These are phyloP conservation scores for Arachis stenosperma DNA, from an alignment of 306 rosid species.

Conservation along the genomic window DNA sequence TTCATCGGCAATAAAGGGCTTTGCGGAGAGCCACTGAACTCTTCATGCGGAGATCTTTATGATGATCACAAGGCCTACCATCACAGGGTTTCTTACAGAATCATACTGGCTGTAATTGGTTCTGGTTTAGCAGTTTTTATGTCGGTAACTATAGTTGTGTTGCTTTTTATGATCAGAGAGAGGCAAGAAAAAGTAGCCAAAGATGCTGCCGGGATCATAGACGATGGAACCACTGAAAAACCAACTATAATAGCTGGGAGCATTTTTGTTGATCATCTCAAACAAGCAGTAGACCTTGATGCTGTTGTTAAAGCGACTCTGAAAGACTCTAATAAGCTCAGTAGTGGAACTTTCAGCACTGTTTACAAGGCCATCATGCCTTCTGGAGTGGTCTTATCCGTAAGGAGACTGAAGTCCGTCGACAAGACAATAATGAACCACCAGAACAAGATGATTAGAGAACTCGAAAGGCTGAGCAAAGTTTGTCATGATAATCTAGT, in stretches of 20 bases:
- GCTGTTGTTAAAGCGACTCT: conserved; percentile 85
- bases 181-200: conserved; percentile 86
- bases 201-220: conserved; percentile 65
- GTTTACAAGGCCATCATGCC: conserved; percentile 97
- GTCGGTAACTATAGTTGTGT: conserved; percentile 82
- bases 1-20: conserved; percentile 82
- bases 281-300: conserved; percentile 91
- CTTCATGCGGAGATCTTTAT: conserved; percentile 60
- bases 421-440: conserved; percentile 95
- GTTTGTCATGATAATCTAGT: conserved; percentile 85
- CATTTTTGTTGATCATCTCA: conserved; percentile 82
- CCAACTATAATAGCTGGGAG: conserved; percentile 82
- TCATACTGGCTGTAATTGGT: conserved; percentile 85
- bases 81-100: conserved; percentile 90
- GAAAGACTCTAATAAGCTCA: conserved; percentile 86
- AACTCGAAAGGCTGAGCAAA: conserved; percentile 91
- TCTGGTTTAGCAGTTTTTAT: conserved; percentile 87
- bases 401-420: conserved; percentile 89
- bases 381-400: conserved; percentile 83
- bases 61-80: conserved; percentile 56
- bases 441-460: conserved; percentile 96
- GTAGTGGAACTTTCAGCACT: conserved; percentile 90
- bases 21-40: conserved; percentile 87
- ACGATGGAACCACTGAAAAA: conserved; percentile 52
- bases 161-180: conserved; percentile 89